Base-by-base conservation (phyloP, 2,329 filamentous ascomycete genomes). In the Leptoxyphium fumago region DNA sequence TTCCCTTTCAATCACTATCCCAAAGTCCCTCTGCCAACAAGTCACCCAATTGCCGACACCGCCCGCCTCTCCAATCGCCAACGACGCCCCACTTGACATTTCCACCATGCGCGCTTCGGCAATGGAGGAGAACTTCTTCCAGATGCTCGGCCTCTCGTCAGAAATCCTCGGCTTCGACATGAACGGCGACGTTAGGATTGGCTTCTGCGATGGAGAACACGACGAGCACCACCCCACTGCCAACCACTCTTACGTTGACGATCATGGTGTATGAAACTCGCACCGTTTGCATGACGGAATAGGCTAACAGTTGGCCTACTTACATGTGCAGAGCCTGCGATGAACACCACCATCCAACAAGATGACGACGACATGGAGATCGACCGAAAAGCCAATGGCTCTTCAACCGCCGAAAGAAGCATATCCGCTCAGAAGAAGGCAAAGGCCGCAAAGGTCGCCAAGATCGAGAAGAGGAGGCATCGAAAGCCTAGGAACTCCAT, bases 401-500 rank as follows among this genome's bases (percentile, higher is more conserved):
- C 45, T 13, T 28, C 38, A 11, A 14, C 38, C 17, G 38, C 13
- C 26, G 45, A 38, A 40, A 52, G 47, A 29, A 52, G 46, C 43
- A 42, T 45, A 42, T 48, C 47, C 39, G 45, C 48, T 41, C 44
- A 47, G 43, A 51, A 52, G 45, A 49, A 43, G 34, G 43, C 45
- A 39, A 55, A 55, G 43, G 54, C 55, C 46, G 61, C 57, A 44
- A 61, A 63, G 48, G 46, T 47, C 13, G 58, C 58, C n/a, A 53
- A 59, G 44, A 46, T 60, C 30, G 55, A 54, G 42, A 56, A 58
- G 50, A 64, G 63, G 53, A 57, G 59, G 21, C 56, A 58, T 34
- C 52, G 51, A 34, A 65, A 64, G 53, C 56, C 63, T 5, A 51
- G 54, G 38, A 66, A 65, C 53, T 58, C 56, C 43, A 61, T 66